Percentiles rank a stretch among this genome's conserved stretches.
These are phyloP conservation scores for Bathelium albidoporum DNA, from an alignment of 495 filamentous ascomycete genomes.

Conservation along the genomic window DNA sequence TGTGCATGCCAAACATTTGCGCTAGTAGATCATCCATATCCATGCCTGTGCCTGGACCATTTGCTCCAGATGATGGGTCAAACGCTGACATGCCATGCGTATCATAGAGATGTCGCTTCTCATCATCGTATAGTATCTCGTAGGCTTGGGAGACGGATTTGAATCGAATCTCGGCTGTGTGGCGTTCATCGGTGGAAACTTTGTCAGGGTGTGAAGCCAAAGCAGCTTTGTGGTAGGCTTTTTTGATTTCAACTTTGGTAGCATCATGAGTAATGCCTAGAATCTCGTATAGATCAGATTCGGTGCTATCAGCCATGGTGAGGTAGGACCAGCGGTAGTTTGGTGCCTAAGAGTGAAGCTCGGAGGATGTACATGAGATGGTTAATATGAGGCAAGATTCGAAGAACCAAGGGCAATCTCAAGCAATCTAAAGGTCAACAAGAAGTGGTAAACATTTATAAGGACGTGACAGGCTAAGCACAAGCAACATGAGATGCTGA, in stretches of 20 bases:
- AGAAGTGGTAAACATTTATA: neutral
- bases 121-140: slow-evolving; percentile 93
- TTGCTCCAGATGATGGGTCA: slow-evolving; percentile 43
- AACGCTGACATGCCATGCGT: slow-evolving; percentile 94
- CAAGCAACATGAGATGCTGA: neutral
- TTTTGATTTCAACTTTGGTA: slow-evolving; percentile 79
- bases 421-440: neutral
- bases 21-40: slow-evolving; percentile 84
- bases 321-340: neutral
- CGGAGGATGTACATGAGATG: neutral
- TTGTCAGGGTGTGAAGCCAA: slow-evolving; percentile 90
- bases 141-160: slow-evolving; percentile 88
- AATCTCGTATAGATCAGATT: slow-evolving; percentile 66
- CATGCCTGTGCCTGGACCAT: slow-evolving; percentile 53
- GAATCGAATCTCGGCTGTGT: slow-evolving; percentile 77
- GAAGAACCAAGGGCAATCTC: neutral
- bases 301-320: slow-evolving; percentile 30
- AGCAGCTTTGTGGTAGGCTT: slow-evolving; percentile 96
- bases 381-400: neutral
- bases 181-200: slow-evolving; percentile 76
- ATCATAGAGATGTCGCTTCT: slow-evolving; percentile 85
- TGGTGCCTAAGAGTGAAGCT: neutral
- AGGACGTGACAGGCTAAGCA: neutral
- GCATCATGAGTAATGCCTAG: slow-evolving; percentile 62
- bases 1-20: slow-evolving; percentile 80